Evolutionary conservation across 208 protist genomes (phyloP).

Genomic region (Trypanosoma avium): DNA sequence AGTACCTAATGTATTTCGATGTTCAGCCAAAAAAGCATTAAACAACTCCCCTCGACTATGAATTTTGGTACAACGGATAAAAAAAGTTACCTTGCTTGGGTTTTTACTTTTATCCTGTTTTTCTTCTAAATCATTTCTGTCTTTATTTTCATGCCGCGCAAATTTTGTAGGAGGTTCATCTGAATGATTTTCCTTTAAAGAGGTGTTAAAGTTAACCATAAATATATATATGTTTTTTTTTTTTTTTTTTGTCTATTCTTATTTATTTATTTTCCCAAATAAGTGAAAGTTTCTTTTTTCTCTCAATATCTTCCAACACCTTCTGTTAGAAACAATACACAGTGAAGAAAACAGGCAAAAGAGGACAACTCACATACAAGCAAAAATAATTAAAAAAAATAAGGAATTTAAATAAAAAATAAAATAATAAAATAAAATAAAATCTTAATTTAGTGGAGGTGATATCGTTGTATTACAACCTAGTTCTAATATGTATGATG

Average conservation of each 20-base stretch:
- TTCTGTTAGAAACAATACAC: too few relatives aligned
- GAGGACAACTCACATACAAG: too few relatives aligned
- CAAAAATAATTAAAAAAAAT: background rate
- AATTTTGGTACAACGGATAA: constrained; percentile 57
- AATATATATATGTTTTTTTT: background rate
- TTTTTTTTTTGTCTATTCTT: constrained; percentile 4
- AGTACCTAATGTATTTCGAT: constrained; percentile 43
- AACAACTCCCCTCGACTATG: constrained; percentile 68
- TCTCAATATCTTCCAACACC: too few relatives aligned
- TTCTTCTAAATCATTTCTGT: background rate
- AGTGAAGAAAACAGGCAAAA: too few relatives aligned
- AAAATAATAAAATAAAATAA: background rate
- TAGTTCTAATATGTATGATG: background rate
- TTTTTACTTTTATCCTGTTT: background rate
- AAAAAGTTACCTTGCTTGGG: constrained; percentile 41
- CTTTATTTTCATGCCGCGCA: constrained; percentile 2
- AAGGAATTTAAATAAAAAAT: background rate
- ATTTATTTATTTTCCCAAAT: too few relatives aligned
- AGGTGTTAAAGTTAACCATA: background rate
- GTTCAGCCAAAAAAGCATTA: constrained; percentile 66
- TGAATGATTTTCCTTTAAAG: background rate
- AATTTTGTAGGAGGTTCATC: constrained; percentile 16
- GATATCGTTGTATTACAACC: too few relatives aligned
- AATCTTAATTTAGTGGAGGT: too few relatives aligned
- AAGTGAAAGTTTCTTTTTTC: too few relatives aligned